Conservation (phyloP, 1,284 basidiomycete genomes). For the Fomes fomentarius region DNA sequence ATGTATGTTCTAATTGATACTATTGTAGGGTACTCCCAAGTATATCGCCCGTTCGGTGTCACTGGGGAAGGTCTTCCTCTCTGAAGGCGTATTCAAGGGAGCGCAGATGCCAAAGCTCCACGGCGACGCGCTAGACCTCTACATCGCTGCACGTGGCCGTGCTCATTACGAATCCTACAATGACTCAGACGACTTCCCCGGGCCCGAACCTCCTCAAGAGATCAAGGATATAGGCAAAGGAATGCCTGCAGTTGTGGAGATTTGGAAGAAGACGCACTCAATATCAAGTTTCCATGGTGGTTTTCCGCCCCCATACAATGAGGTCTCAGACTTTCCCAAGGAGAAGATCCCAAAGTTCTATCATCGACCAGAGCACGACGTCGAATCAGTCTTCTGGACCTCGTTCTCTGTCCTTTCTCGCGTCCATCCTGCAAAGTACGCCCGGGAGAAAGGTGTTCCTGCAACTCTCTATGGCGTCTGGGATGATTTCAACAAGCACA, state of each 20-base stretch:
- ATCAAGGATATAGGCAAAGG: too few species aligned
- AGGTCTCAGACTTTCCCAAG: neutral
- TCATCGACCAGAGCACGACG: neutral
- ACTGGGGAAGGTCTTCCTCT: neutral
- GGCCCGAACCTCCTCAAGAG: too few species aligned
- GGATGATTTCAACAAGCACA: neutral
- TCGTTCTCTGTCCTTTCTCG: neutral
- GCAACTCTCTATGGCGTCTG: neutral
- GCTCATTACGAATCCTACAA: neutral
- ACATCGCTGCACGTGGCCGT: neutral
- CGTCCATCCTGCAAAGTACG: neutral
- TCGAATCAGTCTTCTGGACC: neutral
- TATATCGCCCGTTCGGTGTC: neutral
- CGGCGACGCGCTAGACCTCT: neutral
- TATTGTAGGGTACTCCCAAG: neutral
- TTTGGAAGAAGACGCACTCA: neutral
- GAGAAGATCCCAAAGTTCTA: neutral
- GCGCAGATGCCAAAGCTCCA: neutral
- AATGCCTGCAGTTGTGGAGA: neutral
- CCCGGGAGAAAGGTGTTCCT: neutral
- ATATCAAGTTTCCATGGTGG: neutral
- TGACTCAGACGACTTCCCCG: neutral
- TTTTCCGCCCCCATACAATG: neutral
- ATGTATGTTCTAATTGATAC: neutral
- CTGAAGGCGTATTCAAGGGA: neutral